A percentile compares a stretch with the other conserved stretches of the same genome.
These are phyloP conservation scores for Trichoderma erinaceum DNA, from an alignment of 495 filamentous ascomycete genomes.

Conservation along the genomic window DNA sequence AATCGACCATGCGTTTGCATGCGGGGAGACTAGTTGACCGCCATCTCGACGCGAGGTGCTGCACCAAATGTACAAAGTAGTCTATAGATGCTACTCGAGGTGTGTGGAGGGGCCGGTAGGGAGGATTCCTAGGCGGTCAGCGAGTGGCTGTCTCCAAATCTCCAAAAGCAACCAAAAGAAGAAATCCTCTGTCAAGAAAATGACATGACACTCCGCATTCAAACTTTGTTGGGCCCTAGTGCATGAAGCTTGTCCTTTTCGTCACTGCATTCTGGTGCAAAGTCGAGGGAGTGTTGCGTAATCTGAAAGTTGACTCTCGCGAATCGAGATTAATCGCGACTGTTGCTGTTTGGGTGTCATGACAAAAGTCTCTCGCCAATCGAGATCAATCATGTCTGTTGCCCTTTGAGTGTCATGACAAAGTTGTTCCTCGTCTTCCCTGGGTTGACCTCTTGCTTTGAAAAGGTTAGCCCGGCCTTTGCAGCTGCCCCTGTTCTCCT, in stretches of 20 bases:
- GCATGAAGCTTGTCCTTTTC: constrained; percentile 4
- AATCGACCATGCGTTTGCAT: neutral
- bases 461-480: constrained; percentile 25
- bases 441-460: constrained; percentile 66
- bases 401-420: constrained; percentile 49
- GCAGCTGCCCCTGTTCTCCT: constrained; percentile 28
- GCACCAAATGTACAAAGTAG: neutral
- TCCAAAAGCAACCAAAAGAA: neutral
- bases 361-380: constrained; percentile 66
- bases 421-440: constrained; percentile 83
- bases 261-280: neutral
- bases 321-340: too few species aligned
- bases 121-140: constrained; percentile 8
- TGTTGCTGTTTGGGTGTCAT: constrained; percentile 40
- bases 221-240: neutral
- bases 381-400: constrained; percentile 1
- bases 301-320: neutral
- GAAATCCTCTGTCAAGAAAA: neutral
- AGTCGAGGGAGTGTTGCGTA: neutral
- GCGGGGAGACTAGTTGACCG: constrained; percentile 4
- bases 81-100: neutral
- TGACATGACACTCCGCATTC: neutral
- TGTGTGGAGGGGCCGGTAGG: constrained; percentile 2
- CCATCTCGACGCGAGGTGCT: neutral
- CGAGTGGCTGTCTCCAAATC: neutral